These are phyloP conservation scores for Lasiosphaeria miniovina DNA, from an alignment of 495 filamentous ascomycete species.

Conservation along the genomic window DNA sequence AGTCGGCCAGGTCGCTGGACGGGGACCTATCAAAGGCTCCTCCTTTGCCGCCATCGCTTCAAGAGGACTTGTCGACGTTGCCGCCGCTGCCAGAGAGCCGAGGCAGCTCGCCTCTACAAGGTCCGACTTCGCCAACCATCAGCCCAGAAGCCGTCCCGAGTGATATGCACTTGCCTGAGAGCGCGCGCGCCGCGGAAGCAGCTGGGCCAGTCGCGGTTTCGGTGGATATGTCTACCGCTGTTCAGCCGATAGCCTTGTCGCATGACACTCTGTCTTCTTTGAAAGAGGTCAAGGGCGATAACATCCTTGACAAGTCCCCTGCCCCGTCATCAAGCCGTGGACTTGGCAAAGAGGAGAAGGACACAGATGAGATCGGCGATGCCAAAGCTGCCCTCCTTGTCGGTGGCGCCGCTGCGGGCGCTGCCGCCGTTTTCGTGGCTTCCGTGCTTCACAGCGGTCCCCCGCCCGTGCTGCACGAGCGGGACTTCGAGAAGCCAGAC, in stretches of 20 bases:
- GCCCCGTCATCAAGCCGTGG: neutral
- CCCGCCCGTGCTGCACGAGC: constrained; percentile 3
- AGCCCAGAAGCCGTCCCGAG: neutral
- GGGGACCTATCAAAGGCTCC: constrained; percentile 1
- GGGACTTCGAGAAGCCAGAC: constrained; percentile 17
- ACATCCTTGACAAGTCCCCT: neutral
- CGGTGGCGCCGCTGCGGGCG: constrained; percentile 12
- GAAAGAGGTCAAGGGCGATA: neutral
- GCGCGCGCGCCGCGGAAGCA: neutral
- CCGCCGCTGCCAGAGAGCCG: constrained; percentile 18
- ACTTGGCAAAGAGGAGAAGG: neutral
- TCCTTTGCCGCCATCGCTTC: constrained; percentile 9
- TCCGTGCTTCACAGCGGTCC: constrained; percentile 22
- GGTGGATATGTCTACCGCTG: neutral
- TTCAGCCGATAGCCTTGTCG: neutral
- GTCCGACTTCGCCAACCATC: neutral
- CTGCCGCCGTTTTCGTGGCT: constrained; percentile 22
- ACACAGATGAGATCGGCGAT: constrained; percentile 6
- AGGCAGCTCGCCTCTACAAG: constrained; percentile 8
- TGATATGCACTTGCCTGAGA: neutral
- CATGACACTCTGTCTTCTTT: neutral
- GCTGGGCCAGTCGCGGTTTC: neutral
- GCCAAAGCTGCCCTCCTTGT: constrained; percentile 2
- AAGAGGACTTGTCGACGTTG: constrained; percentile 10
- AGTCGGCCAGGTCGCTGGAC: neutral